Percentiles rank a stretch among this genome's conserved stretches.
Conservation (phyloP, 495 filamentous ascomycete species). For the Baudoinia panamericana region DNA sequence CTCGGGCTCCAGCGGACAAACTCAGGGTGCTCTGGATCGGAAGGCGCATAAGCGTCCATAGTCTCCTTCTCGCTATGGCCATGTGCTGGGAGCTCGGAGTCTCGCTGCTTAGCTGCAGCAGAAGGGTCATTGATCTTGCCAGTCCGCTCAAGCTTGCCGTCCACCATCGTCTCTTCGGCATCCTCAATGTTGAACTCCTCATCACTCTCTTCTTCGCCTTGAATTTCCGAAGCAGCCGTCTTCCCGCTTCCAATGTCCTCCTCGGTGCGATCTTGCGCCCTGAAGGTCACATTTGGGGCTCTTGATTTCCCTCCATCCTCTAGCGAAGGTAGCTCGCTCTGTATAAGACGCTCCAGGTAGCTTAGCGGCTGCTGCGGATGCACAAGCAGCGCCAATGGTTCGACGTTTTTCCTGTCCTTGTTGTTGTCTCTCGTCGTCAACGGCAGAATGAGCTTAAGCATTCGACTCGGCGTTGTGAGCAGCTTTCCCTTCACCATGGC, state of each 20-base stretch:
- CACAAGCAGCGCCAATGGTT: slow-evolving; percentile 75
- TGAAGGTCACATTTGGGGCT: slow-evolving; percentile 62
- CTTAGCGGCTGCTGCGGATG: slow-evolving; percentile 90
- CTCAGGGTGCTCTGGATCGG: slow-evolving; percentile 24
- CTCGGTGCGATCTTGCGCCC: slow-evolving; percentile 58
- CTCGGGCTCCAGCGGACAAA: slow-evolving; percentile 86
- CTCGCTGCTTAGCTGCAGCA: slow-evolving; percentile 23
- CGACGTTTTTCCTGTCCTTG: slow-evolving; percentile 48
- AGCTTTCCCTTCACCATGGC: slow-evolving; percentile 70
- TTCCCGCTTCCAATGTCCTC: slow-evolving; percentile 36
- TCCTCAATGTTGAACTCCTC: slow-evolving; percentile 28
- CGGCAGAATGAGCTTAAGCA: slow-evolving; percentile 81
- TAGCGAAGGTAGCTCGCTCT: slow-evolving; percentile 73
- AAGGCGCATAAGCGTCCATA: slow-evolving; percentile 19
- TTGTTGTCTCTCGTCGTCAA: slow-evolving; percentile 50
- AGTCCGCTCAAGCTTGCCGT: slow-evolving; percentile 36
- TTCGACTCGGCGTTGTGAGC: slow-evolving; percentile 74
- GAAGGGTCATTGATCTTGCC: slow-evolving; percentile 33
- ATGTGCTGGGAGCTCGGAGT: background rate
- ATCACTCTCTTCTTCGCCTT: slow-evolving; percentile 25
- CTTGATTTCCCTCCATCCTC: slow-evolving; percentile 38
- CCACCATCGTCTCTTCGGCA: slow-evolving; percentile 35
- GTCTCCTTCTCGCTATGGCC: slow-evolving; percentile 23
- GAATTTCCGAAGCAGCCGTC: slow-evolving; percentile 21
- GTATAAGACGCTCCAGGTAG: slow-evolving; percentile 81